Base-by-base conservation (phyloP, 2,329 filamentous ascomycete genomes). In the Claviceps citrina region DNA sequence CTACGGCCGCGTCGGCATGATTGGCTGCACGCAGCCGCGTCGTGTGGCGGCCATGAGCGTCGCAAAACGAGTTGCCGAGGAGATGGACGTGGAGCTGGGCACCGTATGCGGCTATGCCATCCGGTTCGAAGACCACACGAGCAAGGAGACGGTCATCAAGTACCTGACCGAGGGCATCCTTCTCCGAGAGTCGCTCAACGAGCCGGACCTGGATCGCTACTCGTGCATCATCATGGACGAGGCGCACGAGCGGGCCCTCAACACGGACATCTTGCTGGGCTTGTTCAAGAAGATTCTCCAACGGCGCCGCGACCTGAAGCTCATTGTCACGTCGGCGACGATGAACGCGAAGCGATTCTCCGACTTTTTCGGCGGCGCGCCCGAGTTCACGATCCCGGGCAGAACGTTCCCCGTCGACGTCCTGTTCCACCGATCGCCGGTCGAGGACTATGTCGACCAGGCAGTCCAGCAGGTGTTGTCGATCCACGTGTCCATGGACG, bases 181-280 rank as follows among this genome's bases (percentile, higher is more conserved):
- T 33, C 71, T 98, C 25, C 76, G 91, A 63, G 93, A 98, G 54
- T 95, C 86, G 5, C 69, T 98, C 9, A 87, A 86, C 44, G 89
- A 96, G 58, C 76, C 81, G 6, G 89, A 98, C 57, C 68, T 98
- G 34, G 91, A 96, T 59, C 84, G 84, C 47, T 98, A 98, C 57
- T 94, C 89, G 12, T 95, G 87, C 57, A 86, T 98, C 52, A 98
- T 98, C 60, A 98, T 98, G 91, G 91, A 98, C 56, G 91, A 98
- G 65, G 93, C 91, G 4, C 91, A 98, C 70, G 91, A 98, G 61
- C 76, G 91, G 58, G 89, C 91, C 1, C 64, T 98, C 37, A 96
- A 98, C 54, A 98, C 91, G 0, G 91, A 98, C 58, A 89, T 98
- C 15, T 65, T 98, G 12, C 94, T 98, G 84, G 91, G 91, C 0